Base-by-base conservation (phyloP, 1,284 basidiomycete genomes). In the Cryptococcus floricola region DNA sequence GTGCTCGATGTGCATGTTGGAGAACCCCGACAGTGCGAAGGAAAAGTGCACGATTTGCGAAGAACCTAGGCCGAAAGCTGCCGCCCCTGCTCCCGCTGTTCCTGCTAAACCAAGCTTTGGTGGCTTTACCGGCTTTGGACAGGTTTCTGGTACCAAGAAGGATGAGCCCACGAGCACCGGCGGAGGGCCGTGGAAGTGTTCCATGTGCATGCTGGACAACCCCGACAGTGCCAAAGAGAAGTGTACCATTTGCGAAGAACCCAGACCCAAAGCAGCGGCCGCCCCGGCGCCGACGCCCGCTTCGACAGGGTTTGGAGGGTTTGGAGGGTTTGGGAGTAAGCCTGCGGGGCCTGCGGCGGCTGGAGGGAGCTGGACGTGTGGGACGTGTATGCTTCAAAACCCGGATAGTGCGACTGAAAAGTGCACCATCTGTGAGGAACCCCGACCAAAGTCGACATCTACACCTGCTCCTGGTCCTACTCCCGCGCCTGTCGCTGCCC, bases 21-120 rank as follows among this genome's bases (percentile, higher is more conserved):
- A 77, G 48, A 85, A 83, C 60, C 72, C 79, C 4, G 75, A 71
- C 7, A 70, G 65, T 10, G 80, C 78, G 2, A 77, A 66, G 41
- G 67, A 65, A 18, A 82, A 83, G 66, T 86, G 84, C 64, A 76
- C 73, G 0, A 60, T 82, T 43, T 86, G 85, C 56, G 83, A 83
- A 37, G 57, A 77, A 1, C 77, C 78, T 0, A 70, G 75, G 28
- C 67, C 65, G 44, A 65, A 46, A 59, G 13, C 42, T 10, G 45
- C 19, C 8, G 45, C 25, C 14, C 19, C n/a, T 27, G 23, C 46
- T 6, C 25, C 27, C 8, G 6, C 31, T 34, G 31, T 6, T 3
- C 10, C 10, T 34, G 10, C 31, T 34, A 23, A 23, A 23, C 23
- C 23, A 23, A 23, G 23, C 23, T 23, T 23, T 23, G 23, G 23